Evolutionary conservation across 2,329 filamentous ascomycete genomes (phyloP), one percentile per base, ranked within the genome.

Genomic region (Sporothrix sp.): DNA sequence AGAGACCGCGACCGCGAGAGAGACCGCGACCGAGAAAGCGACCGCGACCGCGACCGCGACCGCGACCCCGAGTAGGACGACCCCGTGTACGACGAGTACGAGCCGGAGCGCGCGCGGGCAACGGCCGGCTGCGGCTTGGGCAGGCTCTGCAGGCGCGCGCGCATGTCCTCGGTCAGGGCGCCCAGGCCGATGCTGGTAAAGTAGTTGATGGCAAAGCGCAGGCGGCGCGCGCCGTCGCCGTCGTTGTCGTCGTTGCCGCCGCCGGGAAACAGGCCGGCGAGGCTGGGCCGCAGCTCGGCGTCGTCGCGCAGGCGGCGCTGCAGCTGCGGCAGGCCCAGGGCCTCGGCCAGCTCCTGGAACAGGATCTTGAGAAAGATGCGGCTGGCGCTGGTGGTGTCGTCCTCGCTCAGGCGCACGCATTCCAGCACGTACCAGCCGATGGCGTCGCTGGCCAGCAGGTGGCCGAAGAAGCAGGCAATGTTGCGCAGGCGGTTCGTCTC

Each of bases 351-450:
- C 61, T 96, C 89, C 65, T 97, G 89, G 64, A 98, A 94, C 11
- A 98, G 71, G 52, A 97, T 97, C 72, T 96, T 97, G 74, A 98
- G 86, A 64, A 97, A 98, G 66, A 98, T 97, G 72, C 93, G 87
- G 59, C 87, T 95, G 56, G 88, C 93, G 2, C 89, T 91, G 1
- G 91, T 98, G 0, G 93, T 98, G 62, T 98, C 93, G 52, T 97
- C 91, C 65, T 98, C 90, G 62, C 93, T 98, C 47, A 98, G 71
- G 64, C 90, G 90, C 54, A 98, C 81, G 50, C 84, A 77, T 1
- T 84, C 86, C 42, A 98, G 68, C 20, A 87, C 84, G 62, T 97
- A 87, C 93, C 93, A 97, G 52, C 87, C 87, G 52, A 98, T 84
- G 18, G 87, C 87, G 62, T 96, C 89, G 9, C 83, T 86, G 42